These are phyloP conservation scores for Exutisphaerella laricina DNA, from an alignment of 2,329 filamentous ascomycete genomes.

Conservation along the genomic window DNA sequence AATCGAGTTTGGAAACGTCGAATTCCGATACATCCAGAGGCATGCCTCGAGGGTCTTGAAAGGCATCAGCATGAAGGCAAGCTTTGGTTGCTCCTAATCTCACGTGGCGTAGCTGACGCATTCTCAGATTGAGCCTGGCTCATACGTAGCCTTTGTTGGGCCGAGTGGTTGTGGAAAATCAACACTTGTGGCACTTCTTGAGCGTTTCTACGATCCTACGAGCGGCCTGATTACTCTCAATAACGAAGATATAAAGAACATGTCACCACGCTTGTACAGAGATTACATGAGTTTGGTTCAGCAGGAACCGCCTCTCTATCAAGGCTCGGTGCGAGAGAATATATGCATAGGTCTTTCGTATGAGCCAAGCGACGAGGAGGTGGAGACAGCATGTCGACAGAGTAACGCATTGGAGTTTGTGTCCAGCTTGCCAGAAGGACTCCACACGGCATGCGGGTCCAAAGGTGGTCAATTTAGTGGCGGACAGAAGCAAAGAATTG, in stretches of 20 bases:
- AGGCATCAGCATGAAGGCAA: conserved; percentile 25
- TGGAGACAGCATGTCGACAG: conserved; percentile 45
- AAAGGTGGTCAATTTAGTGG: conserved; percentile 49
- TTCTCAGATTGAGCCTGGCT: conserved; percentile 30
- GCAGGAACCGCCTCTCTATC: conserved; percentile 64
- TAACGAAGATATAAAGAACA: conserved; percentile 51
- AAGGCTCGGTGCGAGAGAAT: conserved; percentile 60
- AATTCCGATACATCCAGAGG: conserved; percentile 28
- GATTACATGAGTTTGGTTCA: conserved; percentile 63
- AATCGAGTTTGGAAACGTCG: conserved; percentile 25
- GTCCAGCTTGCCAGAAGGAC: conserved; percentile 47
- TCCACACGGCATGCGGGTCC: conserved; percentile 45
- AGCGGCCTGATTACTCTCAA: conserved; percentile 45
- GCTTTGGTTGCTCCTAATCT: neutral
- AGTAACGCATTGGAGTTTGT: conserved; percentile 53
- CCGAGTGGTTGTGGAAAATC: conserved; percentile 46
- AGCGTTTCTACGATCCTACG: conserved; percentile 43
- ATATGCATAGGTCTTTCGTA: conserved; percentile 42
- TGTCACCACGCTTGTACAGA: conserved; percentile 60
- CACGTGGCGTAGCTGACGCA: neutral
- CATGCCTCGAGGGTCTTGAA: conserved; percentile 24
- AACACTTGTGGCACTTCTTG: conserved; percentile 43
- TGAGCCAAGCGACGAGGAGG: conserved; percentile 36
- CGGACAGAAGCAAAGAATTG: conserved; percentile 53
- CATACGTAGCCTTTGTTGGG: conserved; percentile 45